phyloP scores from a whole-genome alignment of 2,329 filamentous ascomycete genomes.

The Capronia epimyces region DNA sequence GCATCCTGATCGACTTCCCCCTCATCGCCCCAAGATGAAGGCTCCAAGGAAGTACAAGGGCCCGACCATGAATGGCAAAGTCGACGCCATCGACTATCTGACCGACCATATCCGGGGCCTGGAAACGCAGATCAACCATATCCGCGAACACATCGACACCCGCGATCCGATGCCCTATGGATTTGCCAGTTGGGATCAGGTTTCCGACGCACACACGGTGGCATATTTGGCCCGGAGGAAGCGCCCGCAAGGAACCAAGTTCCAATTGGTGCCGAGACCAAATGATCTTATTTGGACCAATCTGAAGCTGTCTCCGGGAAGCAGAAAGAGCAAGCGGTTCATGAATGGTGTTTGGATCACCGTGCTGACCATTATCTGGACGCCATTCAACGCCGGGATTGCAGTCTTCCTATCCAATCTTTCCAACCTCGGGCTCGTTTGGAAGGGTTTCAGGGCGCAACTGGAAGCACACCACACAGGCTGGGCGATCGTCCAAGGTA shows the following conservation, averaged over 20 bases:
- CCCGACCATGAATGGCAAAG: constrained; percentile 63
- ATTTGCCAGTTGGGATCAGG: constrained; percentile 87
- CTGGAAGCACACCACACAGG: constrained; percentile 58
- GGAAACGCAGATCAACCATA: constrained; percentile 77
- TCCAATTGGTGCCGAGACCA: constrained; percentile 75
- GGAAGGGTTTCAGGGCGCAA: constrained; percentile 65
- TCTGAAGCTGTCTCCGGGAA: constrained; percentile 63
- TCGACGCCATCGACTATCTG: constrained; percentile 92
- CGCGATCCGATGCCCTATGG: constrained; percentile 85
- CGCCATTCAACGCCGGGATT: constrained; percentile 88
- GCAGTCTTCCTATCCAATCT: constrained; percentile 89
- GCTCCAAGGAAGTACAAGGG: constrained; percentile 62
- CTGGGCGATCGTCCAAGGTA: constrained; percentile 89
- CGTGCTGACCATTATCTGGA: constrained; percentile 76
- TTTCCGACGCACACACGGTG: constrained; percentile 80
- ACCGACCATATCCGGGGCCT: constrained; percentile 77
- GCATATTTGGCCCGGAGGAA: constrained; percentile 77
- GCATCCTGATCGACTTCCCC: constrained; percentile 72
- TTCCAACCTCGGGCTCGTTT: constrained; percentile 70
- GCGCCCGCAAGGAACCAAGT: constrained; percentile 69
- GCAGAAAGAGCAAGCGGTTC: constrained; percentile 66
- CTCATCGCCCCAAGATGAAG: constrained; percentile 69
- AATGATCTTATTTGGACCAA: constrained; percentile 97
- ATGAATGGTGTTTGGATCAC: constrained; percentile 80
- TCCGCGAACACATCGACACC: constrained; percentile 74